These are phyloP conservation scores for Neofusicoccum ribis DNA, from an alignment of 2,329 filamentous ascomycete species.

Conservation along the genomic window DNA sequence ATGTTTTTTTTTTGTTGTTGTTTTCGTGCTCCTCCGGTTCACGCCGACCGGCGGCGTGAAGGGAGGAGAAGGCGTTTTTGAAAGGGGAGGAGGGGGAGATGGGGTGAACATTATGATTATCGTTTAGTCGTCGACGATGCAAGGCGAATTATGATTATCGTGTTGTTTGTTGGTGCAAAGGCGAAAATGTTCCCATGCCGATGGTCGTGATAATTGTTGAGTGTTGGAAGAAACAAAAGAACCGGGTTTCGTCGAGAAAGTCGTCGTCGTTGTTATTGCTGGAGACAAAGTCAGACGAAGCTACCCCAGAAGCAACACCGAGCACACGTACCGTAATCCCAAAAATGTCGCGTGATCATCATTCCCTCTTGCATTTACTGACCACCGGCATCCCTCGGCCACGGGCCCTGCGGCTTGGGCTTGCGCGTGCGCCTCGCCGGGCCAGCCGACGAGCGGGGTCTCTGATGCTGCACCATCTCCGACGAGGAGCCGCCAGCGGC, in stretches of 20 bases:
- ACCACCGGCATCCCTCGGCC: constrained; percentile 9
- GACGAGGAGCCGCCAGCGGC: background rate
- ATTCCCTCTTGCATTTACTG: background rate
- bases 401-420: constrained; percentile 6
- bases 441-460: background rate
- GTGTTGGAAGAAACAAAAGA: background rate
- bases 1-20: too few relatives aligned
- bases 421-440: background rate
- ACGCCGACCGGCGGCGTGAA: too few relatives aligned
- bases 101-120: too few relatives aligned
- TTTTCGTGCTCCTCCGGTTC: too few relatives aligned
- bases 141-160: background rate
- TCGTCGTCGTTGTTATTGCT: too few relatives aligned
- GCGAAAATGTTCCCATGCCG: background rate
- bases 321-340: too few relatives aligned
- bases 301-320: too few relatives aligned
- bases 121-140: too few relatives aligned
- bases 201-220: background rate
- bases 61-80: too few relatives aligned
- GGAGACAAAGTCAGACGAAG: too few relatives aligned
- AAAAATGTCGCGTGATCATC: background rate
- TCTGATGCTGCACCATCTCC: background rate
- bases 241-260: background rate
- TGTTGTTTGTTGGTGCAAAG: background rate
- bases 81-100: too few relatives aligned